Evolutionary conservation across 345 rosid genomes (phyloP), one percentile per base, ranked within the genome.

Genomic region (Clausena lansium): DNA sequence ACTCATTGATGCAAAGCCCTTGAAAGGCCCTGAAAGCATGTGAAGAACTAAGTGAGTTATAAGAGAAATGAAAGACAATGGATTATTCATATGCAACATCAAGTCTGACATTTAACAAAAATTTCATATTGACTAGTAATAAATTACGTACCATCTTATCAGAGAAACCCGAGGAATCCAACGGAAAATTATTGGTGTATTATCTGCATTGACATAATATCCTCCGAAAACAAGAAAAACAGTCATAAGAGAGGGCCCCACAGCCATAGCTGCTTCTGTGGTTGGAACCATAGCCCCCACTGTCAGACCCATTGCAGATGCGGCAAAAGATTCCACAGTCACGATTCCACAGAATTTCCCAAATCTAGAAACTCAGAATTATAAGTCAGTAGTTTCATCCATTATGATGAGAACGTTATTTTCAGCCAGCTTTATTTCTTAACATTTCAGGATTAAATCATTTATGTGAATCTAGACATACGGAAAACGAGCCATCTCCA

Each of bases 231-330:
- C 99, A 13, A 93, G 87, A 74, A 96, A 93, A 76, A 96, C 97
- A 35, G 97, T 96, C 99, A 96, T 96, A 76, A 93, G 97, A 75
- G 99, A 96, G 38, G 98, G 99, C 57, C 99, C 99, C 32, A 96
- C 80, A 15, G 99, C 97, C 99, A 92, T 94, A 72, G 99, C 99
- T 82, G 99, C 99, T 86, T 96, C 99, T 60, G 97, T 88, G 73
- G 86, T 93, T n/a, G 98, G 97, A 70, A 89, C 98, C 96, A 93
- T 93, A 65, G 98, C 98, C 78, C 98, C 99, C 35, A 92, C 99
- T 45, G 99, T 93, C 74, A 96, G 91, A 75, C 98, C 99, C 99
- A 96, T 92, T 59, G 99, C 99, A 76, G 99, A 96, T 58, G 99
- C 99, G 79, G 99, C 91, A 90, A 93, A 93, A 45, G 97, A 96